Evolutionary conservation across 2,329 filamentous ascomycete genomes (phyloP), one percentile per base, ranked within the genome.

Genomic region (Exserohilum turcica): DNA sequence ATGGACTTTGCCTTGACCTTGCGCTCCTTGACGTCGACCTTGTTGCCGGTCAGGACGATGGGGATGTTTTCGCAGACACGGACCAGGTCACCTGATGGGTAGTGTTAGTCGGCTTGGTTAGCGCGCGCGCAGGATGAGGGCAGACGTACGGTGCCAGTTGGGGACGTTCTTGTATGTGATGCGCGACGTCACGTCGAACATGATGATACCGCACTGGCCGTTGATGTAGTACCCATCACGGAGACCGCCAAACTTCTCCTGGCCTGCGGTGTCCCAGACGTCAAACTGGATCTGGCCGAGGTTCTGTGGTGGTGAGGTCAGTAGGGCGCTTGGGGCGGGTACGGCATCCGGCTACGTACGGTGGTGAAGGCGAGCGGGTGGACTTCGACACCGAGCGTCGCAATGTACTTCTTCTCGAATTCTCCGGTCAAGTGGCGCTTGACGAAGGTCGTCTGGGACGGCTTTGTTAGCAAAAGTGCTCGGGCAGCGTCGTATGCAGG

Each of bases 131-230:
- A 28, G 18, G 7, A 16, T 10, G 28, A 21, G 52, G 28, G 45
- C 36, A 56, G 56, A 87, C 91, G 78, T 88, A 96, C 94, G 94
- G 82, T 99, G 94, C 94, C 94, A 99, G 90, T 97, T 97, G 82
- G 94, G 94, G 64, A 99, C 94, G 84, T 99, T 99, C 90, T 99
- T 99, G 89, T 99, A 99, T 79, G 94, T 99, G 79, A 99, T 97
- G 77, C 94, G 91, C 69, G 93, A 97, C 63, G 94, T 97, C 67
- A 99, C 93, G 80, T 99, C 93, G 80, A 99, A 99, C 93, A 99
- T 99, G 88, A 99, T 97, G 84, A 99, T 97, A 83, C 94, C 93
- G 80, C 93, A 97, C 83, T 97, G 93, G 75, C 93, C 93, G 84
- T 97, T 97, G 86, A 99, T 99, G 85, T 99, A 99, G 88, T 99